Percentiles rank a stretch among this genome's conserved stretches.
phyloP scores from a whole-genome alignment of 2,329 filamentous ascomycete species.

The Chrysoporthe deuterocubensis region DNA sequence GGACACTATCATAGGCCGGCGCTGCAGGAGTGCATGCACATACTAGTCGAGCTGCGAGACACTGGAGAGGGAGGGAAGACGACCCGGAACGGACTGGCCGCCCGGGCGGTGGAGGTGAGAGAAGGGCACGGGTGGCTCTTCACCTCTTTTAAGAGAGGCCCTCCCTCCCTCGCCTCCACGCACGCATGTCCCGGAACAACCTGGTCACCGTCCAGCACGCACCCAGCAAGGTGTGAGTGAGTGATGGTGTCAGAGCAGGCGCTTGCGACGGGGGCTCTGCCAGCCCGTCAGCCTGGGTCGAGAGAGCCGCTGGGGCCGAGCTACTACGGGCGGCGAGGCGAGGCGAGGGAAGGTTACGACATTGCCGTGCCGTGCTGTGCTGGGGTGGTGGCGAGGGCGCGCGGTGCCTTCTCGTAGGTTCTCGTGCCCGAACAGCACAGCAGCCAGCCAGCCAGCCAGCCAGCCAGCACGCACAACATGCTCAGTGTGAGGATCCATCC shows the following conservation, averaged over 20 bases:
- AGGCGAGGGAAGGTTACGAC: constrained; percentile 6
- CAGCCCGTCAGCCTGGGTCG: constrained; percentile 4
- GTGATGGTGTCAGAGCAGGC: neutral
- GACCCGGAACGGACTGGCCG: neutral
- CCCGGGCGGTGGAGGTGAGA: neutral
- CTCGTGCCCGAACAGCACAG: neutral
- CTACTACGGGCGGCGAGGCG: neutral
- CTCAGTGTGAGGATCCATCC: neutral
- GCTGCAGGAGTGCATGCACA: constrained; percentile 19
- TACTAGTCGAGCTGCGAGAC: constrained; percentile 12
- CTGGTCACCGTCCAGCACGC: too few relatives aligned
- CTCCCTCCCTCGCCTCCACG: neutral
- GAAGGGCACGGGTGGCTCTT: constrained; percentile 5
- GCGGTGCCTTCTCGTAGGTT: neutral
- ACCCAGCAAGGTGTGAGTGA: neutral
- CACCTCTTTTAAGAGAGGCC: neutral
- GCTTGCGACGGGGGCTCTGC: neutral
- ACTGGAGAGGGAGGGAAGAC: neutral
- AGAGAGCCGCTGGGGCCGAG: neutral
- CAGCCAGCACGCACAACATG: neutral
- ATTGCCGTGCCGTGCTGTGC: neutral
- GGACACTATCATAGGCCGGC: constrained; percentile 21
- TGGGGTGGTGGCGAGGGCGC: neutral
- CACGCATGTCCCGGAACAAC: too few relatives aligned
- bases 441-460: neutral